Evolutionary conservation across 2,329 filamentous ascomycete genomes (phyloP), one percentile per base, ranked within the genome.

Genomic region (Trichoderma semiorbis): DNA sequence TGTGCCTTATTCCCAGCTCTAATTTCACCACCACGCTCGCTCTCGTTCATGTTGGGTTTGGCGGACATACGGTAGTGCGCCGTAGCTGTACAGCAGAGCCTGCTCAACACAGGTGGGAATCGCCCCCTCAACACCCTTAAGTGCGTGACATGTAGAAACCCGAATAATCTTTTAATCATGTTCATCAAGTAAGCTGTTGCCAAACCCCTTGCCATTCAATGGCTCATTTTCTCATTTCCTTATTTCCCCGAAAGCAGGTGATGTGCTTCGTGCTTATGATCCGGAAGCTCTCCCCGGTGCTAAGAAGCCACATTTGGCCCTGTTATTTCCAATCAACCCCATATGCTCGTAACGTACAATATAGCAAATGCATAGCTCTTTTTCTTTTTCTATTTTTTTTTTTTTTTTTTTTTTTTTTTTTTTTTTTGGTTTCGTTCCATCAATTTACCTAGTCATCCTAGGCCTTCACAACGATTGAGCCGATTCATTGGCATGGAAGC

Each of bases 401-500:
- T 12, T 34, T n/a, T n/a, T n/a, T n/a, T n/a, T n/a, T n/a, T 10
- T 32, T 32, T 34, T 32, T 32, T 32, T 32, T 8, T 32, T 32
- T 34, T 34, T 12, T 12, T 12, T 34, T 34, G 5, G 1, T 18
- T 43, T 43, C 16, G 7, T 16, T 32, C 34, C 26, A 12, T 14
- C 34, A 18, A 18, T 47, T 47, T 7, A 60, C 34, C 5, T 32
- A 2, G 39, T 47, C n/a, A 7, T 12, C 12, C 26, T 6, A 58
- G n/a, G 34, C 34, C 24, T 14, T 61, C n/a, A 69, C 16, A 80
- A 73, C 72, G 78, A 75, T 70, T 80, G 78, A 26, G 80, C 79
- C 57, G 77, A 74, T n/a, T 79, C 80, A 12, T 78, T 74, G 30
- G 94, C 94, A 75, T 91, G 88, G 79, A 98, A 93, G 6, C 92